These are phyloP conservation scores for Gastrodia elata DNA, from an alignment of 106 monocot genomes.

Conservation along the genomic window DNA sequence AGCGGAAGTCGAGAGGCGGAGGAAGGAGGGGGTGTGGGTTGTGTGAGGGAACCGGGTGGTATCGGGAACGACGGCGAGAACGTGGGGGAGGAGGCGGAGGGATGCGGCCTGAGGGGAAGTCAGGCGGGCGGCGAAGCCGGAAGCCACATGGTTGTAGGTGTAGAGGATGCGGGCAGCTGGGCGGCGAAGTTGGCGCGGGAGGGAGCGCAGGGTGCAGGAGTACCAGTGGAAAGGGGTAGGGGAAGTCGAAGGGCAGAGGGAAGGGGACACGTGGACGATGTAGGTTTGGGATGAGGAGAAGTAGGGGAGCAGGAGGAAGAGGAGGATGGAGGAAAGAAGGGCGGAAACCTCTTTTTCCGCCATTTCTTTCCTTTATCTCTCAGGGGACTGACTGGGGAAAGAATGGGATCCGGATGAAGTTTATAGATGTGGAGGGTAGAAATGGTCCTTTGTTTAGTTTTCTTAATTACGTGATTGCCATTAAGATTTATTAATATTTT, in stretches of 20 bases:
- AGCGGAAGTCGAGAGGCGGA: conserved; percentile 37
- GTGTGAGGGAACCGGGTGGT: conserved; percentile 49
- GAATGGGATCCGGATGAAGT: too few species aligned
- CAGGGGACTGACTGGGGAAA: too few species aligned
- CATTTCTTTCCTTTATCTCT: too few species aligned
- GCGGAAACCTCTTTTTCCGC: too few species aligned
- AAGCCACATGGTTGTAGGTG: conserved; percentile 42
- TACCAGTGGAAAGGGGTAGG: conserved; percentile 32
- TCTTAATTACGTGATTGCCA: too few species aligned
- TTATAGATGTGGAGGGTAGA: too few species aligned
- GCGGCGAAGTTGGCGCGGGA: conserved; percentile 28
- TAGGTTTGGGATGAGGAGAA: too few species aligned
- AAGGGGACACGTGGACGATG: conserved; percentile 16
- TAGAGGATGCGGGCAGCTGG: conserved; percentile 37
- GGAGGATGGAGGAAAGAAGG: too few species aligned
- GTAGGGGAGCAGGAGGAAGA: too few species aligned
- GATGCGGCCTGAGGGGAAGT: conserved; percentile 33
- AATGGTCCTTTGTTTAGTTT: too few species aligned
- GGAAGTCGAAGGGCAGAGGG: conserved; percentile 27
- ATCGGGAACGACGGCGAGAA: conserved; percentile 53
- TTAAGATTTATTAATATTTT: too few species aligned
- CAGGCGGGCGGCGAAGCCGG: conserved; percentile 64
- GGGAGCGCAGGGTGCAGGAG: conserved; percentile 54
- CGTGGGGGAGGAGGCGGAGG: conserved; percentile 26
- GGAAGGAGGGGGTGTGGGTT: conserved; percentile 67